These are phyloP conservation scores for Dothideomycetes sp. DNA, from an alignment of 2,329 filamentous ascomycete species.

Conservation along the genomic window DNA sequence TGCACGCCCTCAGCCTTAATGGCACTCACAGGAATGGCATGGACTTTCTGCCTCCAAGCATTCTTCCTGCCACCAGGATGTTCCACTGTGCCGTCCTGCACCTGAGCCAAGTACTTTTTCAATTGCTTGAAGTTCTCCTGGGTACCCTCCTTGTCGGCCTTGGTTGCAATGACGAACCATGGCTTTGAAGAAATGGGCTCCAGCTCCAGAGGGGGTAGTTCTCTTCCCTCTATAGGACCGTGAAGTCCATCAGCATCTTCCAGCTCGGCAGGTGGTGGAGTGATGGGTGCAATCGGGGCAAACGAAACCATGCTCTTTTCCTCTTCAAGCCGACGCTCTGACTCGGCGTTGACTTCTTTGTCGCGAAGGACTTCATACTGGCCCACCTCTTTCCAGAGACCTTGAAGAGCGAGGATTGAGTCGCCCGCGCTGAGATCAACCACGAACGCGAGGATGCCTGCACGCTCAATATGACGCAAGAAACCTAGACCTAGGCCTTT, in stretches of 20 bases:
- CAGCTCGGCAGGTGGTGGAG: neutral
- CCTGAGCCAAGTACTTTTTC: conserved; percentile 56
- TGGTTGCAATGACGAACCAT: conserved; percentile 93
- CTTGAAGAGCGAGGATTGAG: conserved; percentile 65
- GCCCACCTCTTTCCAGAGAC: conserved; percentile 82
- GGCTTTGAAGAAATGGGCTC: conserved; percentile 85
- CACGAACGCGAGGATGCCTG: conserved; percentile 86
- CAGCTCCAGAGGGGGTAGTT: conserved; percentile 37
- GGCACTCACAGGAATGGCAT: conserved; percentile 77
- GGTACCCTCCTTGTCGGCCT: conserved; percentile 73
- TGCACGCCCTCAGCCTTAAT: conserved; percentile 78
- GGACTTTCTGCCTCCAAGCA: conserved; percentile 47
- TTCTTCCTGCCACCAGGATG: conserved; percentile 63
- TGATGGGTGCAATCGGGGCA: conserved; percentile 3
- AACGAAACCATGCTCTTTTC: conserved; percentile 29
- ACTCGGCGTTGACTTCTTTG: conserved; percentile 54
- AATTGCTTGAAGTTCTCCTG: conserved; percentile 64
- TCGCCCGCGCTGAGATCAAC: conserved; percentile 73
- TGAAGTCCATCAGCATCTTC: conserved; percentile 10
- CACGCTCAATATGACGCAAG: conserved; percentile 85
- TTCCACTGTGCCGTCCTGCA: conserved; percentile 49
- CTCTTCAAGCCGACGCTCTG: conserved; percentile 45
- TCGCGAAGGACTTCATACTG: conserved; percentile 77
- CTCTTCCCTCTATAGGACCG: conserved; percentile 4
- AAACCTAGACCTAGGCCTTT: conserved; percentile 85